Conservation (phyloP, 1,284 basidiomycete genomes). For the Malassezia obtusa region DNA sequence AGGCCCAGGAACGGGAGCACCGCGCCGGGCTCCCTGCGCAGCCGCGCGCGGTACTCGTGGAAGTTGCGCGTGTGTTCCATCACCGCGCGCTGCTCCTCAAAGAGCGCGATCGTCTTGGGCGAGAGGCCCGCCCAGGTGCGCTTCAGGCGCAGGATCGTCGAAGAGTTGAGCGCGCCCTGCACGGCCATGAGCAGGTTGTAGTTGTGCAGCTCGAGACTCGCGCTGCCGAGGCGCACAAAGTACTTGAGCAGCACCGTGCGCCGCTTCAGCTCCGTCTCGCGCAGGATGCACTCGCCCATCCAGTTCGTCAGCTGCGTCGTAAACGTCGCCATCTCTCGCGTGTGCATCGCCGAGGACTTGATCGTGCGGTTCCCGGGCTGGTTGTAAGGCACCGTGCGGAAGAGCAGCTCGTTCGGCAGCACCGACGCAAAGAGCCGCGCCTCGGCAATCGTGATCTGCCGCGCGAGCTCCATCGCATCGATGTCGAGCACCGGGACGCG, state of each 20-base stretch:
- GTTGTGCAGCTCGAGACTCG: constrained; percentile 48
- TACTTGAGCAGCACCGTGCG: constrained; percentile 49
- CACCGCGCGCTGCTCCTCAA: constrained; percentile 70
- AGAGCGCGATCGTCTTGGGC: constrained; percentile 68
- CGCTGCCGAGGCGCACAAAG: constrained; percentile 50
- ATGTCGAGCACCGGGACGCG: constrained; percentile 64
- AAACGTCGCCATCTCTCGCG: constrained; percentile 49
- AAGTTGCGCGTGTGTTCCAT: constrained; percentile 87
- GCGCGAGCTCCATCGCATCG: constrained; percentile 58
- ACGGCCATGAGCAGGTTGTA: constrained; percentile 51
- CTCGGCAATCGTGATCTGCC: constrained; percentile 52
- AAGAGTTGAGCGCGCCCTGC: constrained; percentile 50
- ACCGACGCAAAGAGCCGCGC: constrained; percentile 48
- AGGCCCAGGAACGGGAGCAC: constrained; percentile 55
- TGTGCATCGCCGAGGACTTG: constrained; percentile 20
- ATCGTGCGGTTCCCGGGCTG: neutral
- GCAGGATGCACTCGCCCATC: constrained; percentile 50
- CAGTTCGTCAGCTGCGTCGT: constrained; percentile 51
- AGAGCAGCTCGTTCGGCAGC: constrained; percentile 49
- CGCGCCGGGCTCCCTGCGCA: constrained; percentile 49
- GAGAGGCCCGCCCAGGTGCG: constrained; percentile 61
- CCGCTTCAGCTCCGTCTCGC: constrained; percentile 48
- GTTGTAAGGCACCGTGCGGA: constrained; percentile 32
- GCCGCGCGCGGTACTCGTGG: constrained; percentile 72
- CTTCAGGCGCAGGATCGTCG: constrained; percentile 45